Conservation (phyloP, 2,329 filamentous ascomycete species). For the Diplocarpon rosae region DNA sequence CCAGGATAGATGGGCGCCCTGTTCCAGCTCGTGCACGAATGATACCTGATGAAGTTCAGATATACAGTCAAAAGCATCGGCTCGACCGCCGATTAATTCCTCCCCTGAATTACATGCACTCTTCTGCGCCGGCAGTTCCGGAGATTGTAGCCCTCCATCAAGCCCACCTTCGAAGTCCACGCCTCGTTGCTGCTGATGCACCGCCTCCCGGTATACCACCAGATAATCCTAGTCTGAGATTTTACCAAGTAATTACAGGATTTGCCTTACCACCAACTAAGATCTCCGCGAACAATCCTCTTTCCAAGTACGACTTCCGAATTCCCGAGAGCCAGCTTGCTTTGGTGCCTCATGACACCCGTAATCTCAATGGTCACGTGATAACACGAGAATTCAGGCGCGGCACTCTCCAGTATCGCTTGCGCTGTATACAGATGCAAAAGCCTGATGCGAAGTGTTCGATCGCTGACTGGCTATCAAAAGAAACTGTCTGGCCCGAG, state of each 20-base stretch:
- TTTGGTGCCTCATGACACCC: conserved; percentile 20
- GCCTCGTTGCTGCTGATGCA: conserved; percentile 25
- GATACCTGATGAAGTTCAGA: conserved; percentile 9
- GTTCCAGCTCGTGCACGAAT: background rate
- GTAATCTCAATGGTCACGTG: conserved; percentile 16
- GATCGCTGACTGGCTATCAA: conserved; percentile 44
- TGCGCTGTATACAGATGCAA: conserved; percentile 49
- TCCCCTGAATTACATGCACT: conserved; percentile 23
- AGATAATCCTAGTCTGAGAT: conserved; percentile 17
- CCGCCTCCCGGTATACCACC: conserved; percentile 19
- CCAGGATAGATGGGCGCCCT: background rate
- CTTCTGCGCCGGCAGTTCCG: conserved; percentile 34
- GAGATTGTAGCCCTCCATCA: conserved; percentile 44
- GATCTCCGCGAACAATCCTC: conserved; percentile 21
- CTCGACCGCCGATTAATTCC: conserved; percentile 28
- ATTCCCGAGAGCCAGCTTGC: conserved; percentile 13
- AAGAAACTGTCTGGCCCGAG: conserved; percentile 60
- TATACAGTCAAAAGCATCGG: conserved; percentile 9
- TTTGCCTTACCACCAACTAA: conserved; percentile 38
- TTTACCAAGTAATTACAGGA: conserved; percentile 45
- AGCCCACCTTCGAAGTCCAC: conserved; percentile 43
- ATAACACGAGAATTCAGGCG: conserved; percentile 31
- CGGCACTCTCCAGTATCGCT: conserved; percentile 50
- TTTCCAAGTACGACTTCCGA: conserved; percentile 29
- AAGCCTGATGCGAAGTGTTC: conserved; percentile 26